These are phyloP conservation scores for Ophiostoma piceae DNA, from an alignment of 2,329 filamentous ascomycete species.

Conservation along the genomic window DNA sequence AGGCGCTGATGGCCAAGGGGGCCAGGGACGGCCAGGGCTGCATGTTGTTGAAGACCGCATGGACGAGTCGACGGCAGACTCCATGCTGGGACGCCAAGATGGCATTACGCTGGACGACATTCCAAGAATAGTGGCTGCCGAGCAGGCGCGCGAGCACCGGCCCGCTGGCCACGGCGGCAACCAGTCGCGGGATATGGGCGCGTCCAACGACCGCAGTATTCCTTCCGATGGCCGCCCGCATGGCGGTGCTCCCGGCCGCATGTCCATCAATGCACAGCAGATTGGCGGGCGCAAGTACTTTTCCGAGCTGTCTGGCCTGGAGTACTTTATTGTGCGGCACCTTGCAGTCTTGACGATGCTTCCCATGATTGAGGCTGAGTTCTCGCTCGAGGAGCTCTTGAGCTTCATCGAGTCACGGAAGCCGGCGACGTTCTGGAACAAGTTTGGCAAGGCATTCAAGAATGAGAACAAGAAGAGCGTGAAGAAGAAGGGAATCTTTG, in stretches of 20 bases:
- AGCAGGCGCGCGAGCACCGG: conserved; percentile 87
- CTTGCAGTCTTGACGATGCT: conserved; percentile 94
- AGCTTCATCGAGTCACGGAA: conserved; percentile 90
- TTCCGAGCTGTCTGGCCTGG: conserved; percentile 87
- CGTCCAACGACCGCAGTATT: conserved; percentile 44
- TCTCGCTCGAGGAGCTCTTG: conserved; percentile 88
- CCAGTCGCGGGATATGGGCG: conserved; percentile 5
- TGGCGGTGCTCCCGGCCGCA: neutral
- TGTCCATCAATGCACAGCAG: conserved; percentile 6
- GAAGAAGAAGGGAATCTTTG: conserved; percentile 93
- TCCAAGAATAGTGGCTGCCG: conserved; percentile 87
- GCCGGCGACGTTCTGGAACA: conserved; percentile 90
- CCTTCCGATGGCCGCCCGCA: conserved; percentile 49
- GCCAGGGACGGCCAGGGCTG: conserved; percentile 54
- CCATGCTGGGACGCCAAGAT: conserved; percentile 86
- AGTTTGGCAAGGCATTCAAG: conserved; percentile 94
- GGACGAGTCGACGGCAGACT: conserved; percentile 65
- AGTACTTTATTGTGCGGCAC: conserved; percentile 96
- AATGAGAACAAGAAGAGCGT: conserved; percentile 69
- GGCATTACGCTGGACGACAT: conserved; percentile 94
- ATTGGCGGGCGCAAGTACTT: conserved; percentile 72
- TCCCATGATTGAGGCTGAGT: conserved; percentile 80
- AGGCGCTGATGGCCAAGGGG: conserved; percentile 53
- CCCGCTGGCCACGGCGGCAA: conserved; percentile 52
- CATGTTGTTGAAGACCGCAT: conserved; percentile 76